Percentiles rank a stretch among this genome's conserved stretches.
phyloP scores from a whole-genome alignment of 495 filamentous ascomycete genomes.

The Aspergillus bertholletiae region DNA sequence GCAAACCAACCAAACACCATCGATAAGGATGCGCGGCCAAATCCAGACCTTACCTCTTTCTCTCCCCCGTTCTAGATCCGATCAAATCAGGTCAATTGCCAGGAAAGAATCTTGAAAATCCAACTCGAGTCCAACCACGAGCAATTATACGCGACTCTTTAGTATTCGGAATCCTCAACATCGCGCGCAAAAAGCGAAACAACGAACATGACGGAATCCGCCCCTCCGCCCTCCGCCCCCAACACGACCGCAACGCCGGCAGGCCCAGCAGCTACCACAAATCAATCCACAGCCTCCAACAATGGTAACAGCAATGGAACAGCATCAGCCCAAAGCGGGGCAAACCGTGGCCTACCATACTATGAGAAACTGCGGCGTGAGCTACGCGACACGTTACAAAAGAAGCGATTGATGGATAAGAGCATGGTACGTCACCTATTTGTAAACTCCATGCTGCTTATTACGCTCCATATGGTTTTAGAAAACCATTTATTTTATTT shows the following conservation, averaged over 20 bases:
- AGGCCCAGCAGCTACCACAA: slow-evolving; percentile 2
- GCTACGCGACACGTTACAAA: slow-evolving; percentile 61
- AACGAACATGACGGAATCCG: slow-evolving; percentile 29
- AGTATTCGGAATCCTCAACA: background rate
- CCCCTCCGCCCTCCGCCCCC: slow-evolving; percentile 13
- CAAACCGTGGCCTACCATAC: slow-evolving; percentile 56
- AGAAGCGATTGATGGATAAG: slow-evolving; percentile 65
- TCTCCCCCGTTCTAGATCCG: background rate
- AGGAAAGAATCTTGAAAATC: background rate
- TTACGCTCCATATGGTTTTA: background rate
- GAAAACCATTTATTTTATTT: background rate
- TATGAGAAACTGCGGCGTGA: slow-evolving; percentile 72
- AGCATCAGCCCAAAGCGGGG: slow-evolving; percentile 1
- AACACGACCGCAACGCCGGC: slow-evolving; percentile 4
- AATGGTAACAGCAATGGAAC: slow-evolving; percentile 7
- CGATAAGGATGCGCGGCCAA: slow-evolving; percentile 27
- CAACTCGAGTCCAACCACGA: background rate
- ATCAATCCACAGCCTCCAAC: slow-evolving; percentile 3
- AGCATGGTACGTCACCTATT: slow-evolving; percentile 48
- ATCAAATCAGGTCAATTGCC: background rate
- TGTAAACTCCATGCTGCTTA: background rate
- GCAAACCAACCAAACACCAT: slow-evolving; percentile 41
- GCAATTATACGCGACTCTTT: background rate
- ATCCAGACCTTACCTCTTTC: slow-evolving; percentile 15
- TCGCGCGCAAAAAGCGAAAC: background rate